Conservation (phyloP, 1,284 basidiomycete species). For the Puccinia novopanici region DNA sequence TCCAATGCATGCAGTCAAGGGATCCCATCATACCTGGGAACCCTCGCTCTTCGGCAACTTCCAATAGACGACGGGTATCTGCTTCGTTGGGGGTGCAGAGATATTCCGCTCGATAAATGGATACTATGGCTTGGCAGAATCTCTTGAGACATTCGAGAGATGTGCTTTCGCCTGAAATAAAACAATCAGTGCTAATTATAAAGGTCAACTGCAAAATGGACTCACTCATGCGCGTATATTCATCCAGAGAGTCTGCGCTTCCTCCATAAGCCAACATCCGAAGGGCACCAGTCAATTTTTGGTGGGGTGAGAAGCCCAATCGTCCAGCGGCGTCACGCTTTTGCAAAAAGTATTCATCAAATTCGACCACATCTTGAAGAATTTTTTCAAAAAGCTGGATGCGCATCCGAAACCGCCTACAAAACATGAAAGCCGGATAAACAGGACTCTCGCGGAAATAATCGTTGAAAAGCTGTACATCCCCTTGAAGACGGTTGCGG, state of each 20-base stretch:
- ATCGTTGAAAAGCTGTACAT: too few species aligned
- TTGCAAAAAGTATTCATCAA: neutral
- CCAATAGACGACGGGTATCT: neutral
- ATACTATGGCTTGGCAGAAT: too few species aligned
- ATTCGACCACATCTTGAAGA: constrained; percentile 33
- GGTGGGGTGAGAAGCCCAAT: neutral
- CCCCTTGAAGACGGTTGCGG: too few species aligned
- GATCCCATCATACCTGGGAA: neutral
- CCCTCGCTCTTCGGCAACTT: neutral
- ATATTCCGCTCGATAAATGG: too few species aligned
- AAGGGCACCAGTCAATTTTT: neutral
- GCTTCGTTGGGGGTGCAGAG: too few species aligned
- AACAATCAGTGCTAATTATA: too few species aligned
- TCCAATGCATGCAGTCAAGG: constrained; percentile 15
- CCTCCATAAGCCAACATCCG: neutral
- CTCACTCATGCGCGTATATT: neutral
- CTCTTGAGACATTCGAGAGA: too few species aligned
- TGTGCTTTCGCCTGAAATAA: too few species aligned
- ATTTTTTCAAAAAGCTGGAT: constrained; percentile 1
- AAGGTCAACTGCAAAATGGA: too few species aligned
- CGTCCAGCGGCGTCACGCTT: too few species aligned
- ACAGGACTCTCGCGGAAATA: too few species aligned
- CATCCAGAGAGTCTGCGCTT: too few species aligned
- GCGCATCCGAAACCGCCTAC: neutral
- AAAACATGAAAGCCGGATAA: neutral